phyloP scores from a whole-genome alignment of 176 grass and related monocot genomes.

The maize (Zea mays) region Zm-B73-REFERENCE-NAM-5.0 NC_050096.1:296333001-296333500 shows the following conservation, averaged over 20 bases:
- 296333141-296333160: slow-evolving; percentile 75
- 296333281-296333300: background rate
- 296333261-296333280: background rate
- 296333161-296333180: slow-evolving; percentile 67
- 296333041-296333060: slow-evolving; percentile 31
- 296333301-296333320: background rate
- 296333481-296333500: slow-evolving; percentile 10
- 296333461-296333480: background rate
- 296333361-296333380: background rate
- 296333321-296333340: background rate
- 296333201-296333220: slow-evolving; percentile 5
- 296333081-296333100: slow-evolving; percentile 98
- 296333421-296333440: background rate
- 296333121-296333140: slow-evolving; percentile 82
- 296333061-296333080: slow-evolving; percentile 48
- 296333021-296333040: slow-evolving; percentile 34
- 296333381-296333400: background rate
- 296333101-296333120: slow-evolving; percentile 79
- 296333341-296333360: background rate
- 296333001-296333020: slow-evolving; percentile 48
- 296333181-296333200: slow-evolving; percentile 10
- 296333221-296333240: background rate
- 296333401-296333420: background rate
- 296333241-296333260: background rate
- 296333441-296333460: background rate